Conservation (phyloP, 495 filamentous ascomycete species). For the Mytilinidion resinicola region DNA sequence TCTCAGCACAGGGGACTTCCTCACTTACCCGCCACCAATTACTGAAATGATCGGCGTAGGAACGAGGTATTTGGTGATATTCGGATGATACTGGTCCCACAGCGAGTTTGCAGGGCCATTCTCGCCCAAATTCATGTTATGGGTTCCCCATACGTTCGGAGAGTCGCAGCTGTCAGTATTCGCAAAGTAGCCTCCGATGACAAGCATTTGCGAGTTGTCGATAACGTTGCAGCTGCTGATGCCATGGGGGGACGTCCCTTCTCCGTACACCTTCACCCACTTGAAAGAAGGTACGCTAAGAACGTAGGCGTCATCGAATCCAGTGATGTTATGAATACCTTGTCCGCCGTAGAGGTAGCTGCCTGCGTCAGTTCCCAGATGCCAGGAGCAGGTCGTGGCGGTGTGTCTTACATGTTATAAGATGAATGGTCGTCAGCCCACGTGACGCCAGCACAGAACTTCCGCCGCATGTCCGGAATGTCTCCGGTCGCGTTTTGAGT, state of each 20-base stretch:
- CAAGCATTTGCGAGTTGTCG: constrained; percentile 40
- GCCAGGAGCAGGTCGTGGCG: not conserved
- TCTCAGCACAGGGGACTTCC: not conserved
- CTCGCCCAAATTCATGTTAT: constrained; percentile 44
- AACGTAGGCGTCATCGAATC: constrained; percentile 53
- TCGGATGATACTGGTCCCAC: constrained; percentile 40
- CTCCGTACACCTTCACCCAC: constrained; percentile 48
- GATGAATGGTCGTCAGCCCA: constrained; percentile 50
- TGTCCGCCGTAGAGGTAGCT: constrained; percentile 51
- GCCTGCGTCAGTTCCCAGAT: not conserved
- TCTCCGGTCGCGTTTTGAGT: constrained; percentile 44
- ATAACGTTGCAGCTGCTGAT: constrained; percentile 48
- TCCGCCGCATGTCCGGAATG: constrained; percentile 41
- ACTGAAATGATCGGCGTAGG: constrained; percentile 38
- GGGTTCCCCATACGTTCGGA: constrained; percentile 35
- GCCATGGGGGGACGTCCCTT: constrained; percentile 38
- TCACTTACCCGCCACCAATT: constrained; percentile 42
- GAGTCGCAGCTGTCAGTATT: constrained; percentile 30
- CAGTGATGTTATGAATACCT: constrained; percentile 38
- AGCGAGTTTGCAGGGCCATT: constrained; percentile 30
- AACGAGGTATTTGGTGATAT: constrained; percentile 40
- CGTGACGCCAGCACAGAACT: constrained; percentile 50
- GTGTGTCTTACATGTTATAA: constrained; percentile 47
- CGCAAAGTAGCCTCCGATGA: constrained; percentile 43
- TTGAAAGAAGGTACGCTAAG: constrained; percentile 48